Base-by-base conservation (phyloP, 2,329 filamentous ascomycete genomes). In the Epichloe gansuensis region DNA sequence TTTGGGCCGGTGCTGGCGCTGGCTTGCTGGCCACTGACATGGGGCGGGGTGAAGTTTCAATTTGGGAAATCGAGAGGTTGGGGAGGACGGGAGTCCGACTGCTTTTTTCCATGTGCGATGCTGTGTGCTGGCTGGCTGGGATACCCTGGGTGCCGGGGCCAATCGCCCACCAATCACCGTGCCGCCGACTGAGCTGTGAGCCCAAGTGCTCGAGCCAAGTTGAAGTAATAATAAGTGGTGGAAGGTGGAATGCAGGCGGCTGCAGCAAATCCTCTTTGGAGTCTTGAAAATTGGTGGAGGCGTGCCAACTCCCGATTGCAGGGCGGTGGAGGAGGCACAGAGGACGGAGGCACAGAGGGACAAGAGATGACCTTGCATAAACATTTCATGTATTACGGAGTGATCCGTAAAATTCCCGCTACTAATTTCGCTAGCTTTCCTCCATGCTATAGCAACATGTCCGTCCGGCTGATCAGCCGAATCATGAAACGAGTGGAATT, bases 31-130 rank as follows among this genome's bases (percentile, higher is more conserved):
- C 48, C 37, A 46, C 46, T 25, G 15, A 52, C 48, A 23, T 15
- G 46, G 46, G 46, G 21, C 17, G 17, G 17, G 13, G 28, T 31
- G 28, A 31, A 8, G 31, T 21, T 42, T 42, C 39, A 21, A 42
- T n/a, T 7, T 17, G 39, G 21, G 48, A 54, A 56, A 52, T 56
- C 37, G 52, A 55, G 55, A 56, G 55, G 55, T 55, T 56, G 55
- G 55, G 55, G 55, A 56, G 55, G 55, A 53, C 55, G 55, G 55
- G 55, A 35, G n/a, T 31, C 31, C 17, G 17, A 21, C 17, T 21
- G 31, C 31, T 31, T 31, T 31, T 21, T 31, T 31, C 9, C 31
- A 31, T 31, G 31, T 31, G 31, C 31, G 9, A 31, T 31, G 38
- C 38, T 39, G 38, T 15, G 15, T n/a, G 37, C 28, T 31, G 1